Base-by-base conservation (phyloP, 805 yeast species). In the Blastobotrys peoriensis region DNA sequence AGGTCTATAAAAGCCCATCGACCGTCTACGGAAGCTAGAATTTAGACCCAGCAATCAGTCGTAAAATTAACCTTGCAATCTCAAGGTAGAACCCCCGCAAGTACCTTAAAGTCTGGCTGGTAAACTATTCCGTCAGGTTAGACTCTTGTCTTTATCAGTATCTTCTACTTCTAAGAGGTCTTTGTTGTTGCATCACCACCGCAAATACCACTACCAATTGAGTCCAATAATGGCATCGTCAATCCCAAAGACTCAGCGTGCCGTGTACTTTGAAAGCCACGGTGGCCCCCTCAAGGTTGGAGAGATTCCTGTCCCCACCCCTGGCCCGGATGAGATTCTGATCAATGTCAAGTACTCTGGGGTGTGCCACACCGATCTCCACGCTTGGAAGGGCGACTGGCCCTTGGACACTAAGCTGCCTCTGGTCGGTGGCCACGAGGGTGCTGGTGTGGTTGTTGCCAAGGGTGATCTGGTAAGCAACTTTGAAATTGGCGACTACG, bases 301-400 rank as follows among this genome's bases (percentile, higher is more conserved):
- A 62, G 88, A 85, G 57, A 77, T 85, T 51, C 83, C 89, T 43
- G 91, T 86, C 46, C 94, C 95, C 58, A 67, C 63, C 40, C 95
- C 95, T 58, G 81, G 76, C 62, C 69, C 86, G 48, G 81, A 79
- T 62, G 89, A 86, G 68, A 73, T 86, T 55, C 74, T 87, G 63
- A 73, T 87, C 68, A 79, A 87, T 65, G 80, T 87, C 66, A 79
- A 79, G 69, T 86, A 81, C 74, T 79, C 95, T 21, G 96, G 96
- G 68, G 95, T 86, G 46, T 86, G 96, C 69, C 96, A 88, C 74
- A 86, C 95, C 30, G 96, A 86, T 63, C 76, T 87, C 64, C 96
- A 87, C 71, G 95, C 94, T 45, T 85, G 93, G 89, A 78, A 83
- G 64, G 95, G 95, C 60, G 95, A 87, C 70, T 86, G 95, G 94